Evolutionary conservation across 805 yeast genomes (phyloP).

Genomic region (Phaffomyces opuntiae): DNA sequence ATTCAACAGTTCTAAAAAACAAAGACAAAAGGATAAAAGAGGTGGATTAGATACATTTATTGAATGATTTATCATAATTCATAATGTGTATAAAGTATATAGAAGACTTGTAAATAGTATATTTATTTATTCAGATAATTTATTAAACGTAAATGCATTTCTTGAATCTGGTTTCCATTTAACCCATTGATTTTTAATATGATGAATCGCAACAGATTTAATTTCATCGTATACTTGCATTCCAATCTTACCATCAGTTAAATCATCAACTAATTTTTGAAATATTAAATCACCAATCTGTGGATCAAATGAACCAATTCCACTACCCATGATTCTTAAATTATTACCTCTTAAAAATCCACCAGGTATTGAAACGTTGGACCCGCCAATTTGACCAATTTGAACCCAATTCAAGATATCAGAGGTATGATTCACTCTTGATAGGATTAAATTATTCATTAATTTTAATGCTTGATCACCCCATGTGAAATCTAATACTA

Average conservation of each 20-base stretch:
- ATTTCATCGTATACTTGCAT: not conserved
- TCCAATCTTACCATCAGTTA: constrained; percentile 2
- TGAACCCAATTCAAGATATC: constrained; percentile 5
- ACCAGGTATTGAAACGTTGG: constrained; percentile 2
- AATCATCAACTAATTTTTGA: not conserved
- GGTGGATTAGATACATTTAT: constrained; percentile 7
- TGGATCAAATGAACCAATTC: constrained; percentile 7
- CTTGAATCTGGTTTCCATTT: constrained; percentile 5
- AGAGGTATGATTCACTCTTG: constrained; percentile 1
- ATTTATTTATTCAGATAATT: not conserved
- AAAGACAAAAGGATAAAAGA: constrained; percentile 20
- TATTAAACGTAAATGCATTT: constrained; percentile 3
- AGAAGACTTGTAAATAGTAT: not conserved
- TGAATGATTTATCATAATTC: not conserved
- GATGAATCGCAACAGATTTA: not conserved
- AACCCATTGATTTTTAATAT: constrained; percentile 6
- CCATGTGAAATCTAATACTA: constrained; percentile 10
- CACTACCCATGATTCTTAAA: constrained; percentile 7
- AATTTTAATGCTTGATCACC: constrained; percentile 2
- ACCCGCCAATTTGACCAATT: constrained; percentile 11
- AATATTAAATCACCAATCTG: not conserved
- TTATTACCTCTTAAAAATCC: constrained; percentile 5
- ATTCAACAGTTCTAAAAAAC: constrained; percentile 21
- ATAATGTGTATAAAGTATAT: too few species aligned
- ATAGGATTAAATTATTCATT: not conserved